Base-by-base conservation (phyloP, 805 yeast genomes). In the Nakazawaea sp. region DNA sequence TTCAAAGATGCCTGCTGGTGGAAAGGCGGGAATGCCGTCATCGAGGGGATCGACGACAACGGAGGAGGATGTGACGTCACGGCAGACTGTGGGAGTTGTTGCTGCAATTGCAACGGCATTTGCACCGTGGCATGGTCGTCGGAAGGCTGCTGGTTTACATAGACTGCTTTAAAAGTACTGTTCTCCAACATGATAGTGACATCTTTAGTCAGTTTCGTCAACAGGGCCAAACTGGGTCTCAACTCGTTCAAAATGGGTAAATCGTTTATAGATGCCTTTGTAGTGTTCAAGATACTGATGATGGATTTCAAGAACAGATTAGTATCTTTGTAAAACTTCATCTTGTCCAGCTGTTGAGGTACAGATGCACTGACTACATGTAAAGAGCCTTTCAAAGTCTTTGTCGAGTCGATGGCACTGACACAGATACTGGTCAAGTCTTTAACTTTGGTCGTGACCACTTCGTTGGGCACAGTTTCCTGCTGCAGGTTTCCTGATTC, bases 181-280 rank as follows among this genome's bases (percentile, higher is more conserved):
- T 71, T 66, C 53, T 89, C 96, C 30, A 89, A 61, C 47, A 85
- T 67, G n/a, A 86, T 78, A 0, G 97, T 88, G 12, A 90, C 82
- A 51, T 90, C 97, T 51, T 90, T 90, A 4, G 96, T 86, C 3
- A 89, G 83, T 45, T 86, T 78, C 0, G 97, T 89, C 41, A 90
- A 64, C 26, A 78, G 74, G 0, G 95, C 85, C 59, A 90, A 71
- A 5, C 84, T 75, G 6, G 89, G 79, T 41, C 95, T 65, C 5
- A 81, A 81, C 39, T 85, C 96, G 47, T 82, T 79, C 35, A 90
- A 66, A 12, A 80, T 71, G 0, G 95, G 89, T 40, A 87, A 66
- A 45, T 85, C 96, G 37, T 75, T 72, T 75, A 90, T 81, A 2
- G 94, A 79, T 1, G 73, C 69, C 51, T 88, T 88, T 0, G 95